Base-by-base conservation (phyloP, 768 basidiomycete genomes). In the Psilocybe tampanensis region DNA sequence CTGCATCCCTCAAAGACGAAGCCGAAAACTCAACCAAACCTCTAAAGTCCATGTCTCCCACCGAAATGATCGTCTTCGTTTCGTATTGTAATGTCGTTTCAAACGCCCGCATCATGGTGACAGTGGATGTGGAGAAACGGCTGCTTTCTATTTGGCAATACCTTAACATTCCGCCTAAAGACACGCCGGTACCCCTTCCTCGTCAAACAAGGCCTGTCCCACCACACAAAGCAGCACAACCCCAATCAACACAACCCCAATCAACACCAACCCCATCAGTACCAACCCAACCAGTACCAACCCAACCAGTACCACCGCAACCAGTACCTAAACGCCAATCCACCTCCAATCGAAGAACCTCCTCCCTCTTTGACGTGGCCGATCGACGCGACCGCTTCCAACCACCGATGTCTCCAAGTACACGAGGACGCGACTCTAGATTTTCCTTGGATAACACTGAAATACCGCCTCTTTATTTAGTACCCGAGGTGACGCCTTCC, bases 131-230 rank as follows among this genome's bases (percentile, higher is more conserved):
- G 7, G 81, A 82, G 50, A 81, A 74, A 49, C 74, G 72, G 11
- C 76, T 76, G 44, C 61, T 92, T 2, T 81, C 86, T 1, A 70
- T 92, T 39, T 93, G 91, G 90, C 80, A 88, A 23, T 92, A 92
- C 66, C 80, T 77, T 0, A 88, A 86, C 62, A 70, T 87, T 57
- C 83, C 83, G 59, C 85, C 84, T 9, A 84, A 81, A 64, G 81
- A 83, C 56, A 73, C 76, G 1, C 84, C 82, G 2, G 66, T 76
- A 17, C 76, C 79, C 12, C 65, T 75, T 17, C 70, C 67, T 0
- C 71, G 68, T 21, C 17, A 13, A 34, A 45, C 51, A 44, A 21
- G 42, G 34, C 32, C 29, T 29, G 9, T 29, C 29, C 9, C 9
- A 29, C 29, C 29, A n/a, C n/a, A n/a, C 19, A 33, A 36, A 29